Evolutionary conservation across 352 stramenopile species (phyloP), one percentile per base, ranked within the genome.

Genomic region (Globisporangium radiosum): DNA sequence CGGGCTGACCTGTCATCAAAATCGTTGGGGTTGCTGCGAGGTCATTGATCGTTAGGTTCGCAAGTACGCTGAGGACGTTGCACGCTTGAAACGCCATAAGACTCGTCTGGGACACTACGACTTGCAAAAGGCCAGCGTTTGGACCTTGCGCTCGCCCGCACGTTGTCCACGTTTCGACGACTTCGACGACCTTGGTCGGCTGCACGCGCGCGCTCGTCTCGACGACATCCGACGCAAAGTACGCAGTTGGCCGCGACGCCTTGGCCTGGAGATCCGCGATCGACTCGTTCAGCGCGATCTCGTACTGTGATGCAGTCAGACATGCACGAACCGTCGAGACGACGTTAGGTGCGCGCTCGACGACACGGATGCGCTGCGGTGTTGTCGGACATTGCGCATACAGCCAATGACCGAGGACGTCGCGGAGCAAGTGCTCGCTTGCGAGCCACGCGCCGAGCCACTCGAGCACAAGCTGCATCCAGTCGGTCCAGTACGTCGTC

Each of bases 381-480:
- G 60, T 68, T 0, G 69, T 88, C 2, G 70, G 64, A 36, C 82
- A 92, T 1, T 72, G 68, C 7, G 75, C 76, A 42, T 86, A 63
- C 17, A 88, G 39, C 82, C 82, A 92, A 56, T 90, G 79, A 0
- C 82, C 75, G 0, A 88, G 53, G 5, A 90, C 76, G 36, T 92
- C 79, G 5, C 78, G 74, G 5, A 75, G 19, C 1, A 88, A 42
- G 17, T 88, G 62, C 9, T 90, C 82, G 25, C 81, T 86, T 0
- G 13, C 51, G 14, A 60, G 68, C 82, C 78, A 90, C n/a, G 55
- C 56, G 2, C 67, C 47, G 0, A 92, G 59, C 82, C 82, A 92
- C 42, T 75, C 57, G 11, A 77, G 56, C 0, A 90, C 70, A 40
- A 56, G 59, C 25, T 87, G 73, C 60, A 92, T 79, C 82, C 82